These are phyloP conservation scores for Cordyceps militaris DNA, from an alignment of 2,329 filamentous ascomycete species.

Conservation along the genomic window DNA sequence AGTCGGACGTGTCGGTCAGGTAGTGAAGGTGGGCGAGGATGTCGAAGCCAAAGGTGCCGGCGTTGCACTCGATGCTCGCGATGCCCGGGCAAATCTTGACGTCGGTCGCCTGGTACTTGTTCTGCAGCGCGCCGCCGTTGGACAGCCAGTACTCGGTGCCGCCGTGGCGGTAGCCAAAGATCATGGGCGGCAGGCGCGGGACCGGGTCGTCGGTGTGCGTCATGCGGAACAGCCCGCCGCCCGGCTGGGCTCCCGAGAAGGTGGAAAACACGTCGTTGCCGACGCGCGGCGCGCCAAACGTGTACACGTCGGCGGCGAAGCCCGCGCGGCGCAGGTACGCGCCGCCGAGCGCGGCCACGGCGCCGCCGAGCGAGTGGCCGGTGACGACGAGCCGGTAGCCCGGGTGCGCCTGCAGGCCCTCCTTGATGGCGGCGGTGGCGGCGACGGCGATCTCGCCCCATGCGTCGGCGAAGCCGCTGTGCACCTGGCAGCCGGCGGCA, in stretches of 20 bases:
- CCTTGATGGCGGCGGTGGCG: conserved; percentile 36
- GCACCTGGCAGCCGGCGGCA: conserved; percentile 40
- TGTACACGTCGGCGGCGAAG: conserved; percentile 49
- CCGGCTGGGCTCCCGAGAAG: conserved; percentile 46
- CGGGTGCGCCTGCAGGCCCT: conserved; percentile 40
- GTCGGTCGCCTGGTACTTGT: conserved; percentile 31
- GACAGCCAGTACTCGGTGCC: conserved; percentile 62
- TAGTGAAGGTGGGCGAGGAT: conserved; percentile 42
- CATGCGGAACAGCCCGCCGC: conserved; percentile 51
- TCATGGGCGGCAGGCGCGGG: conserved; percentile 56
- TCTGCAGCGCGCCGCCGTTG: conserved; percentile 25
- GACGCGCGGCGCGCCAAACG: conserved; percentile 59
- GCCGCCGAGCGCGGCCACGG: conserved; percentile 53
- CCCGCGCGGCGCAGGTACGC: conserved; percentile 46
- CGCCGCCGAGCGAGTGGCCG: conserved; percentile 63
- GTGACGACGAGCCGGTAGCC: conserved; percentile 49
- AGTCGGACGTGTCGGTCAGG: conserved; percentile 37
- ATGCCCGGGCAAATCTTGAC: conserved; percentile 43
- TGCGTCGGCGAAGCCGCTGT: conserved; percentile 52
- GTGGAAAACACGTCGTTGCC: conserved; percentile 49
- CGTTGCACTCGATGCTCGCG: conserved; percentile 44
- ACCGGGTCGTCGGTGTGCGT: conserved; percentile 63
- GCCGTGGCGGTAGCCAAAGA: conserved; percentile 58
- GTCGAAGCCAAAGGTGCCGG: conserved; percentile 38
- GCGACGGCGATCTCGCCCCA: conserved; percentile 46